Evolutionary conservation across 371 early-diverging fungal genomes (phyloP), one percentile per base, ranked within the genome.

Genomic region (Lichtheimia ornata): DNA sequence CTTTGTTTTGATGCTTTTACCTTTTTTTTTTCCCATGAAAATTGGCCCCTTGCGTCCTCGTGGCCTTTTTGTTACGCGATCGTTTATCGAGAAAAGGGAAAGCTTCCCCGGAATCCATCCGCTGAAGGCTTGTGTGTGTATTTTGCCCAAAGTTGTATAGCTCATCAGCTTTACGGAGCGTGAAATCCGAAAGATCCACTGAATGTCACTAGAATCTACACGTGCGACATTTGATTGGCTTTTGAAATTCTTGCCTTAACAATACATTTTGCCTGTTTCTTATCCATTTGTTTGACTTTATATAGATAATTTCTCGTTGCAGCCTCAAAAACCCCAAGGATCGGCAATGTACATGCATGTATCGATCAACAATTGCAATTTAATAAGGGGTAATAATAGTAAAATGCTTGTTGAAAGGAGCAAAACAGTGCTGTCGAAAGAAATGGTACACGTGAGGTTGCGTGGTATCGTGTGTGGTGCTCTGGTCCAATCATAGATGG

Each of bases 161-260:
- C 47, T 17, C 22, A 22, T 47, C 22, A 18, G 47, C n/a, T 35
- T 35, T n/a, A 13, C 59, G 52, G 59, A 50, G 50, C 59, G 22
- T 24, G 50, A 50, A 51, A 59, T 41, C 41, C 50, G 35, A 52
- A 9, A 35, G n/a, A 52, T 52, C 60, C 60, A 27, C 41, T 59
- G 42, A 42, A 25, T 17, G 41, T 27, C 41, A 9, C 18, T 42
- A 25, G 20, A 52, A 52, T 43, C 60, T 47, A 59, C 60, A 59
- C 60, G 60, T 59, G 60, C 52, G 41, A 25, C 25, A 14, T 18
- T 30, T 59, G 60, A 59, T 59, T 59, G 60, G 60, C 43, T 59
- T 41, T 41, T 52, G 60, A 27, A 40, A 35, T 56, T 52, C 15
- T 52, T 25, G 40, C 44, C 60, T 43, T 51, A 59, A 59, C 41